Conservation (phyloP, 768 basidiomycete species). For the Russula virescens region DNA sequence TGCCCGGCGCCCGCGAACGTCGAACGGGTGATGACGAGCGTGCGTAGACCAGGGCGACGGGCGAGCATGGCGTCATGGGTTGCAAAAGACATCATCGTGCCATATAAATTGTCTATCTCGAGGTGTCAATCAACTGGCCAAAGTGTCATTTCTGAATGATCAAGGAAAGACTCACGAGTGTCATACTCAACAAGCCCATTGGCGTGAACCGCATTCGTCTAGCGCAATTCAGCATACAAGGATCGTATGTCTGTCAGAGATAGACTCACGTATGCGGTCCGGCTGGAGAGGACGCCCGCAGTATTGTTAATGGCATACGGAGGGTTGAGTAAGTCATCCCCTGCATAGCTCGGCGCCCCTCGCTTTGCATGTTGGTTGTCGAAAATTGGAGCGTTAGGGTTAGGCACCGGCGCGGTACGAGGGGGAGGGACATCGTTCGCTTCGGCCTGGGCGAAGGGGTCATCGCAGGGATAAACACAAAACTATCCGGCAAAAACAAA, state of each 20-base stretch:
- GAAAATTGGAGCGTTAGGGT: slow-evolving; percentile 51
- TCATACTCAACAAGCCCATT: slow-evolving; percentile 59
- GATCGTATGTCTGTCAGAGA: background rate
- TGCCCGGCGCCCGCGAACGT: slow-evolving; percentile 65
- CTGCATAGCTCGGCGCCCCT: slow-evolving; percentile 22
- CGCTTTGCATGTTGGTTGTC: slow-evolving; percentile 29
- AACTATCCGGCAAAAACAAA: slow-evolving; percentile 38
- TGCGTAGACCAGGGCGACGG: slow-evolving; percentile 53
- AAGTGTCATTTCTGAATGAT: background rate
- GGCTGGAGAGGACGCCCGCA: slow-evolving; percentile 42
- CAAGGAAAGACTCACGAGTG: slow-evolving; percentile 34
- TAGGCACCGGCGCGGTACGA: slow-evolving; percentile 44
- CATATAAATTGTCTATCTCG: slow-evolving; percentile 52
- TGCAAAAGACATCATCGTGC: slow-evolving; percentile 63
- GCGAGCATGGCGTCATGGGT: slow-evolving; percentile 57
- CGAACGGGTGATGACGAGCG: slow-evolving; percentile 66
- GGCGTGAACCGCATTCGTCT: slow-evolving; percentile 41
- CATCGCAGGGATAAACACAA: slow-evolving; percentile 54
- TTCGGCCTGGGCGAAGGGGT: slow-evolving; percentile 54
- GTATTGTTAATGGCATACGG: slow-evolving; percentile 58
- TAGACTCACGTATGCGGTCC: slow-evolving; percentile 47
- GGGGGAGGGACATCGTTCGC: slow-evolving; percentile 50
- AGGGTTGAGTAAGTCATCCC: slow-evolving; percentile 42
- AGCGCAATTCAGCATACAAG: background rate
- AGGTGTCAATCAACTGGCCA: background rate